Percentiles rank a stretch among this genome's conserved stretches.
These are phyloP conservation scores for Saccharomycopsis malanga DNA, from an alignment of 805 yeast genomes.

Conservation along the genomic window DNA sequence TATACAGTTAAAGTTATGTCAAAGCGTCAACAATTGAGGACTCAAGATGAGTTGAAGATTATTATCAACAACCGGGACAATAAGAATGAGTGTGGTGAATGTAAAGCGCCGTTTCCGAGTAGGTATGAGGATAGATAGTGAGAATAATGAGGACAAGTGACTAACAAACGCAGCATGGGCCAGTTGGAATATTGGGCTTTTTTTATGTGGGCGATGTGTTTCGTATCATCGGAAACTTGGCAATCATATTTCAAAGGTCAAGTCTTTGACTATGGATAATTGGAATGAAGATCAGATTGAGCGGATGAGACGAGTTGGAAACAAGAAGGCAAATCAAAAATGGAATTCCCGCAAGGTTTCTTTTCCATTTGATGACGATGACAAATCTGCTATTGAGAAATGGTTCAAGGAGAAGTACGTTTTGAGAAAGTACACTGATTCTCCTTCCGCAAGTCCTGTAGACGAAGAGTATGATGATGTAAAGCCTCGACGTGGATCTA, in stretches of 20 bases:
- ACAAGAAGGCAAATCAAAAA: slow-evolving; percentile 46
- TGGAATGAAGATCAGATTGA: slow-evolving; percentile 59
- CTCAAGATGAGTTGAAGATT: slow-evolving; percentile 48
- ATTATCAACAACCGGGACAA: slow-evolving; percentile 54
- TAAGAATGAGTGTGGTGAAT: slow-evolving; percentile 72
- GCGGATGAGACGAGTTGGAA: slow-evolving; percentile 42
- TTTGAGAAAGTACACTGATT: slow-evolving; percentile 43
- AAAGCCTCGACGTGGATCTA: not conserved
- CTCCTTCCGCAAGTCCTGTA: not conserved
- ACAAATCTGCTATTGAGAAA: slow-evolving; percentile 48
- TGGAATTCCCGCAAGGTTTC: slow-evolving; percentile 70
- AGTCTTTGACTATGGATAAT: slow-evolving; percentile 63
- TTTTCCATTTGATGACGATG: slow-evolving; percentile 73
- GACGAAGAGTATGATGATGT: not conserved
- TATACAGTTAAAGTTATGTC: slow-evolving; percentile 25
- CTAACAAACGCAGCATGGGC: slow-evolving; percentile 28
- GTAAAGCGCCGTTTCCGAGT: slow-evolving; percentile 62
- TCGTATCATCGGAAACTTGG: slow-evolving; percentile 67
- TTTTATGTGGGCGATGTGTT: slow-evolving; percentile 82
- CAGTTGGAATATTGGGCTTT: slow-evolving; percentile 43
- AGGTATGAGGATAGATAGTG: slow-evolving; percentile 22
- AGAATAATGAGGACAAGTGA: not conserved
- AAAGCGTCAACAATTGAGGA: slow-evolving; percentile 36
- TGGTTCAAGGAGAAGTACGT: slow-evolving; percentile 65
- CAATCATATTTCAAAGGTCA: slow-evolving; percentile 53